Percentiles rank a stretch among this genome's conserved stretches.
These are phyloP conservation scores for Phaeophleospora eucalypticola DNA, from an alignment of 2,329 filamentous ascomycete species.

Conservation along the genomic window DNA sequence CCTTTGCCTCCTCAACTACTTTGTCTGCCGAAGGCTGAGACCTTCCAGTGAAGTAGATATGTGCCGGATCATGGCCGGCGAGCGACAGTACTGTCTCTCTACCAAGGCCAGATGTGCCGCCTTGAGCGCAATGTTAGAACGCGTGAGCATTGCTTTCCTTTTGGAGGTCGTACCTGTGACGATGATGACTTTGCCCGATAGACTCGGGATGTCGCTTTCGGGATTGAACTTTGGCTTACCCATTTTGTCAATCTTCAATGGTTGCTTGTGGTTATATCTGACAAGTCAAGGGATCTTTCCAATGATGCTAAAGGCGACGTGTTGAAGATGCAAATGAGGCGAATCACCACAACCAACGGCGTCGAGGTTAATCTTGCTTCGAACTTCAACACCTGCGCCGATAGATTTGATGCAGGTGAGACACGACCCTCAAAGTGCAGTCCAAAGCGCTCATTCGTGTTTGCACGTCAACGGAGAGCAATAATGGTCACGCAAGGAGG, in stretches of 20 bases:
- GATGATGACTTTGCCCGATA: slow-evolving; percentile 28
- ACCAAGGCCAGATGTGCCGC: slow-evolving; percentile 24
- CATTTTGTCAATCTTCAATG: background rate
- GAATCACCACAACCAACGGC: too few species aligned
- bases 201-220: slow-evolving; percentile 24
- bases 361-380: too few species aligned
- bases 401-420: too few species aligned
- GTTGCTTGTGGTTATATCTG: too few species aligned
- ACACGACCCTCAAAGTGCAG: too few species aligned
- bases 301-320: too few species aligned
- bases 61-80: slow-evolving; percentile 48
- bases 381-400: too few species aligned
- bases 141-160: background rate
- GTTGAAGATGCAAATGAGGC: too few species aligned
- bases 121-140: background rate
- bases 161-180: slow-evolving; percentile 22
- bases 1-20: slow-evolving; percentile 40
- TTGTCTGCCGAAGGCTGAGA: slow-evolving; percentile 45
- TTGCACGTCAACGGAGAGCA: too few species aligned
- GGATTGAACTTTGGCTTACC: slow-evolving; percentile 19
- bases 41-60: slow-evolving; percentile 51
- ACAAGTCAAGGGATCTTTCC: too few species aligned
- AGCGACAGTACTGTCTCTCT: slow-evolving; percentile 41
- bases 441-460: too few species aligned
- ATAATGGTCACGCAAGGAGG: too few species aligned